Evolutionary conservation across 139 green algal species (phyloP), one percentile per base, ranked within the genome.

Genomic region (Spirogloea muscicola): DNA sequence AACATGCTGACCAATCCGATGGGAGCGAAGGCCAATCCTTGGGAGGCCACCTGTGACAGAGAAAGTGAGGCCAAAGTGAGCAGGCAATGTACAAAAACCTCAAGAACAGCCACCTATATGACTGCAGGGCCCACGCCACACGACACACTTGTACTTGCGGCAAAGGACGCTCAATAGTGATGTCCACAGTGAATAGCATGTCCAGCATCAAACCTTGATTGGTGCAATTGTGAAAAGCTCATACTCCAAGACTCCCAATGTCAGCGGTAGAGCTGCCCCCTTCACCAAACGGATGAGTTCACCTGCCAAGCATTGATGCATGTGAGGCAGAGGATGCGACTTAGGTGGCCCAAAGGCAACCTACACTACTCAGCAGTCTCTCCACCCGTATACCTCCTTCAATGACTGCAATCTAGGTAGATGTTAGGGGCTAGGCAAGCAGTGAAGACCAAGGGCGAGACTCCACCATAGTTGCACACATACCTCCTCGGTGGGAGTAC

Each of bases 1-100:
- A 68, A 79, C 71, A 79, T 79, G 49, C 36, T 27, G 31, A 49
- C n/a, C n/a, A 79, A 36, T 16, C 71, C 71, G 4, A 79, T 80
- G 3, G 71, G 31, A 2, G 71, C 71, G 21, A 79, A 79, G 13
- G 13, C 43, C n/a, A 80, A 34, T 4, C 60, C 34, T 16, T 13
- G 9, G 37, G 29, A 31, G 4, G 77, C 29, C 21, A 43, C 9
- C 31, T 79, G 62, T 21, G 3, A 46, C n/a, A 67, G 42, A 74
- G 73, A 21, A 31, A 4, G 1, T 0, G 13, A 16, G 49, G 27
- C 1, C 49, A 25, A 1, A 36, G 49, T 58, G 49, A 36, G 48
- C 31, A 36, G 49, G 16, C 34, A n/a, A n/a, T n/a, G n/a, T n/a
- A n/a, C n/a, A n/a, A n/a, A n/a, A n/a, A n/a, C n/a, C n/a, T n/a